Percentiles rank a stretch among this genome's conserved stretches.
Evolutionary conservation across 202 grass and related monocot genomes (phyloP).

Genomic region (Musa balbisiana): DNA sequence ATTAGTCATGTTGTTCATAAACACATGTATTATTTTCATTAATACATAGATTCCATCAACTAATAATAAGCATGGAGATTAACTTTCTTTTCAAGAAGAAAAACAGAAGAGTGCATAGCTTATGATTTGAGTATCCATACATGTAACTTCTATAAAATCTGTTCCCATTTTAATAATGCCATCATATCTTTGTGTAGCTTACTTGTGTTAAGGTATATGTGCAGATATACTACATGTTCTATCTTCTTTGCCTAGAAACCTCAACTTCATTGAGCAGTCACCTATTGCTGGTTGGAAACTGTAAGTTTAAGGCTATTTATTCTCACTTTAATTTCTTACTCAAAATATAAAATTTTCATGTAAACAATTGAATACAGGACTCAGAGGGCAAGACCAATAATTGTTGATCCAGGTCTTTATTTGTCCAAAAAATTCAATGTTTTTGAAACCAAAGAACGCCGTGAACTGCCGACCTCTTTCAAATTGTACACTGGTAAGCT

Average conservation of each 20-base stretch:
- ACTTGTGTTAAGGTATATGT: slow-evolving; percentile 28
- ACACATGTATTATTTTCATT: too few species aligned
- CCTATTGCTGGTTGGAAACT: slow-evolving; percentile 86
- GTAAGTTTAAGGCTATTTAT: slow-evolving; percentile 33
- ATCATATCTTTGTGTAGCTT: neutral
- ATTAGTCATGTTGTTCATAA: too few species aligned
- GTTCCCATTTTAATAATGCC: neutral
- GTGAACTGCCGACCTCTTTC: slow-evolving; percentile 84
- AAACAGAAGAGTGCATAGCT: too few species aligned
- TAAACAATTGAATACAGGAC: slow-evolving; percentile 30
- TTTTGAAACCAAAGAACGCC: slow-evolving; percentile 49
- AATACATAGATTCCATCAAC: too few species aligned
- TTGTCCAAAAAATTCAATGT: slow-evolving; percentile 90
- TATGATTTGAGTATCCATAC: too few species aligned
- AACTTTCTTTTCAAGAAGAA: too few species aligned
- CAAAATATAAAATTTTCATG: neutral
- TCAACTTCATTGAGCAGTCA: slow-evolving; percentile 97
- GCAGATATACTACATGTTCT: slow-evolving; percentile 98
- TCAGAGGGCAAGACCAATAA: slow-evolving; percentile 69
- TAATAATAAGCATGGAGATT: too few species aligned
- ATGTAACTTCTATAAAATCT: neutral
- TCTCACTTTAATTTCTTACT: neutral
- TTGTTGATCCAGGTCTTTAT: slow-evolving; percentile 88
- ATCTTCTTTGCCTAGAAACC: slow-evolving; percentile 78
- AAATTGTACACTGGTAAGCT: slow-evolving; percentile 80